Conservation (phyloP, 2,329 filamentous ascomycete genomes). For the Xylaria polymorpha region DNA sequence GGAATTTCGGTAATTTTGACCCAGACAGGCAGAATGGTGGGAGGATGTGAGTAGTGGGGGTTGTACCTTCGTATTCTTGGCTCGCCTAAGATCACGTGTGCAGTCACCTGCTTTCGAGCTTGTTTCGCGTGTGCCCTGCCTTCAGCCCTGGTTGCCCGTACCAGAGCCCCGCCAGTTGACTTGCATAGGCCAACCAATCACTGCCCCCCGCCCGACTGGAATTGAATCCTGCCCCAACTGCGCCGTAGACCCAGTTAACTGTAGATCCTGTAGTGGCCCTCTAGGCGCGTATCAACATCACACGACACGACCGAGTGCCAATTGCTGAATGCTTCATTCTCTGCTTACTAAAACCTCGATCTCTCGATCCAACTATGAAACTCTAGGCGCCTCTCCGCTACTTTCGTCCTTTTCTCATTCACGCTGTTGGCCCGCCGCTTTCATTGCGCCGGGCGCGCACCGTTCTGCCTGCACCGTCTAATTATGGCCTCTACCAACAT, state of each 20-base stretch:
- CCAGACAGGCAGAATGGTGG: conserved; percentile 38
- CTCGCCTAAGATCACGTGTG: conserved; percentile 44
- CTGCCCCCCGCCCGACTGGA: neutral
- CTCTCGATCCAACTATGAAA: neutral
- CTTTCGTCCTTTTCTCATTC: neutral
- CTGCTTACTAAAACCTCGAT: neutral
- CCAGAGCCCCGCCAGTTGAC: conserved; percentile 17
- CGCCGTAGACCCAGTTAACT: too few relatives aligned
- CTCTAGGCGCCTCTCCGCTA: neutral
- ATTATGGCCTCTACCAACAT: conserved; percentile 51
- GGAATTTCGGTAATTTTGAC: conserved; percentile 45
- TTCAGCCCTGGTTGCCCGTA: conserved; percentile 5
- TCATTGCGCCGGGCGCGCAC: conserved; percentile 62
- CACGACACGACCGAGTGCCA: conserved; percentile 1
- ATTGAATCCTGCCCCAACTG: neutral
- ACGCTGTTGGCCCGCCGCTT: conserved; percentile 39
- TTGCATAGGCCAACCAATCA: neutral
- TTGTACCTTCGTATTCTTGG: conserved; percentile 38
- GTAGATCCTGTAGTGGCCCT: neutral
- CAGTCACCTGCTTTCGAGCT: conserved; percentile 47
- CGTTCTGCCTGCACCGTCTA: conserved; percentile 46
- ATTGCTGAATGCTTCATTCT: neutral
- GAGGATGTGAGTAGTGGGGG: conserved; percentile 32
- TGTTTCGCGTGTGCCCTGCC: conserved; percentile 42
- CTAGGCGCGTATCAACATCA: neutral